Percentiles rank a stretch among this genome's conserved stretches.
phyloP scores from a whole-genome alignment of 2,329 filamentous ascomycete species.

The Aspergillus sp. region DNA sequence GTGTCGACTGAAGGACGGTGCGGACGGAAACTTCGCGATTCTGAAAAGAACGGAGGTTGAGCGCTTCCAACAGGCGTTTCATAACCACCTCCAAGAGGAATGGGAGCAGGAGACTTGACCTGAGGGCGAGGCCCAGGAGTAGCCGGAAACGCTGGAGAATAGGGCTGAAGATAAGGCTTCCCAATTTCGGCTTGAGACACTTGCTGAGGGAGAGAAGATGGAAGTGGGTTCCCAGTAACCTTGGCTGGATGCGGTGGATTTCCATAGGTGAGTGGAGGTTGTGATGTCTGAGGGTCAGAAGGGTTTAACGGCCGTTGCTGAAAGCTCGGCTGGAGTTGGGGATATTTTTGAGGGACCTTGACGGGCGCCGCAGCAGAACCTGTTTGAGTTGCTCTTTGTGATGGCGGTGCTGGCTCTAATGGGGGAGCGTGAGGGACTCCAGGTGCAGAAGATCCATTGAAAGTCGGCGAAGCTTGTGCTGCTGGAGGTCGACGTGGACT shows the following conservation, averaged over 20 bases:
- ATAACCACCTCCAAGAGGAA: slow-evolving; percentile 7
- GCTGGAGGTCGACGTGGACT: slow-evolving; percentile 14
- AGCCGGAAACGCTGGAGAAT: slow-evolving; percentile 14
- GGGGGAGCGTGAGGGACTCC: slow-evolving; percentile 9
- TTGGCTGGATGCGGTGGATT: slow-evolving; percentile 11
- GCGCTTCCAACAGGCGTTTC: slow-evolving; percentile 22
- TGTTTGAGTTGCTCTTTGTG: slow-evolving; percentile 9
- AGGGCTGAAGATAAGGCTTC: slow-evolving; percentile 8
- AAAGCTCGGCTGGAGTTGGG: slow-evolving; percentile 25
- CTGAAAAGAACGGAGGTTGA: slow-evolving; percentile 14
- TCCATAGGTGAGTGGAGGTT: slow-evolving; percentile 14
- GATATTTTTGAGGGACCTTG: slow-evolving; percentile 13
- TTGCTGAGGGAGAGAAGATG: slow-evolving; percentile 13
- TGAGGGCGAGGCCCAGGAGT: slow-evolving; percentile 9
- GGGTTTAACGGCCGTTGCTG: slow-evolving; percentile 32
- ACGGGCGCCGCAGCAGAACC: slow-evolving; percentile 8
- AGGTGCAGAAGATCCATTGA: slow-evolving; percentile 12
- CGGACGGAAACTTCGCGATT: slow-evolving; percentile 20
- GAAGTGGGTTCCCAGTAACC: slow-evolving; percentile 12
- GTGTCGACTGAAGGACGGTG: slow-evolving; percentile 31
- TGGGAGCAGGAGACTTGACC: neutral
- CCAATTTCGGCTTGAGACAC: slow-evolving; percentile 9
- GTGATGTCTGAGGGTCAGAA: slow-evolving; percentile 23
- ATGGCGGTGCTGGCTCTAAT: neutral
- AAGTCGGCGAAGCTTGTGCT: slow-evolving; percentile 13